phyloP scores from a whole-genome alignment of 805 yeast genomes.

The Danielozyma ontarioensis region DNA sequence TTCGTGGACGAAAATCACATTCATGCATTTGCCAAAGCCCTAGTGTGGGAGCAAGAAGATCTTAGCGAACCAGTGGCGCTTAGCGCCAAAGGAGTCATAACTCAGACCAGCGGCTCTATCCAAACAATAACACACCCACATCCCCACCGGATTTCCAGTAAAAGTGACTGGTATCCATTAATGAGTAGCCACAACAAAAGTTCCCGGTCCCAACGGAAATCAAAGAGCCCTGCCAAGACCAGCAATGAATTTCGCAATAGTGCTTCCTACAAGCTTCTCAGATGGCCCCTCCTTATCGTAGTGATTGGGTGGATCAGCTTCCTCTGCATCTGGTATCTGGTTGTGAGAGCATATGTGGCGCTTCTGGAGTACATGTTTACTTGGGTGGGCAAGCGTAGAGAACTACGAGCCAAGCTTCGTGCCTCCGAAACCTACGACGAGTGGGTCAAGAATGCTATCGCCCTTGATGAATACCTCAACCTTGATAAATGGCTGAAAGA shows the following conservation, averaged over 20 bases:
- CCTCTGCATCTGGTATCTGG: conserved; percentile 44
- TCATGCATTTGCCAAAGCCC: conserved; percentile 35
- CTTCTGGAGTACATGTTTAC: conserved; percentile 54
- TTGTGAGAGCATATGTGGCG: conserved; percentile 57
- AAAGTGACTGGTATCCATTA: conserved; percentile 25
- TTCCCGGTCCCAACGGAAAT: conserved; percentile 2
- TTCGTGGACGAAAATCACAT: conserved; percentile 32
- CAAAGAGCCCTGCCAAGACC: conserved; percentile 6
- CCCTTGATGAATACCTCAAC: conserved; percentile 52
- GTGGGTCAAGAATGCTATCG: conserved; percentile 56
- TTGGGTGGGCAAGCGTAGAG: conserved; percentile 55
- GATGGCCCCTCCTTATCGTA: conserved; percentile 61
- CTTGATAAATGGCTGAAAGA: conserved; percentile 61
- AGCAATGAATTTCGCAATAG: conserved; percentile 35
- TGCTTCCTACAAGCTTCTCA: conserved; percentile 35
- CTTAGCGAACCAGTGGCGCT: conserved; percentile 5
- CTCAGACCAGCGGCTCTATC: conserved; percentile 1
- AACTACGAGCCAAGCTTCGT: conserved; percentile 46
- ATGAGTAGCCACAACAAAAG: conserved; percentile 2
- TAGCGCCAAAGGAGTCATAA: neutral
- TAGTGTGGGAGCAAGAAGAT: conserved; percentile 30
- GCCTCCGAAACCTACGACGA: conserved; percentile 49
- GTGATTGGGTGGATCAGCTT: conserved; percentile 51
- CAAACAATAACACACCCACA: too few relatives aligned
- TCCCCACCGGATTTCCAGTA: conserved; percentile 16